Base-by-base conservation (phyloP, 177 flowering plant species). In the Telopea speciosissima region DNA sequence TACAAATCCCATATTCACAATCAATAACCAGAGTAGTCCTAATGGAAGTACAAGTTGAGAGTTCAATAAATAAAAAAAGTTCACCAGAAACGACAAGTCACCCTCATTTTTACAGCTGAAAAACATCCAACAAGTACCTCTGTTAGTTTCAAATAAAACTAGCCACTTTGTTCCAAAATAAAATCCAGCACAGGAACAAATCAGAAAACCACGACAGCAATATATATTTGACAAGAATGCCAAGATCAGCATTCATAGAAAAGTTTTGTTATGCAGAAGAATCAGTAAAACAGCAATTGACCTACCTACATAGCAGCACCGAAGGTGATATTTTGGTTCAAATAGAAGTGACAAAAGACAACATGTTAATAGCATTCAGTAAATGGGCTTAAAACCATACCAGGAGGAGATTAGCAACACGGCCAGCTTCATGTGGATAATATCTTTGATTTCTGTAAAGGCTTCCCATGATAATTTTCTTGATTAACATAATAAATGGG, bases 351-450 rank as follows among this genome's bases (percentile, higher is more conserved):
- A 36, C 0, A 36, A 36, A 36, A 58, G 66, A 66, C n/a, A 62
- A 36, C 65, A 36, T 62, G 25, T 54, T 8, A 17, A 68, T 10
- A 17, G 60, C 25, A 73, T 24, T 22, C 12, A 61, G 17, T 7
- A 13, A 49, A 56, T 36, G 9, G 21, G 70, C 44, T 59, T 56
- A 69, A 77, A 66, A 44, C 25, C 36, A 19, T 85, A 93, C 99
- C 97, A 93, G 76, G 70, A 95, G 87, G 73, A 90, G 86, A 72
- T 76, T 80, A 62, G 98, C 94, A 73, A 93, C 93, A 61, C 98
- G 96, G 62, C 92, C 77, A 69, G 91, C 87, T 85, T 95, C 99
- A 70, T 93, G 94, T 24, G 99, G 98, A 81, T 93, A 70, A 80
- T 93, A 95, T 76, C 99, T 95, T 66, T 67, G 26, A 70, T 67